Evolutionary conservation across 2,329 filamentous ascomycete species (phyloP).

Genomic region (Aspergillus neotritici): DNA sequence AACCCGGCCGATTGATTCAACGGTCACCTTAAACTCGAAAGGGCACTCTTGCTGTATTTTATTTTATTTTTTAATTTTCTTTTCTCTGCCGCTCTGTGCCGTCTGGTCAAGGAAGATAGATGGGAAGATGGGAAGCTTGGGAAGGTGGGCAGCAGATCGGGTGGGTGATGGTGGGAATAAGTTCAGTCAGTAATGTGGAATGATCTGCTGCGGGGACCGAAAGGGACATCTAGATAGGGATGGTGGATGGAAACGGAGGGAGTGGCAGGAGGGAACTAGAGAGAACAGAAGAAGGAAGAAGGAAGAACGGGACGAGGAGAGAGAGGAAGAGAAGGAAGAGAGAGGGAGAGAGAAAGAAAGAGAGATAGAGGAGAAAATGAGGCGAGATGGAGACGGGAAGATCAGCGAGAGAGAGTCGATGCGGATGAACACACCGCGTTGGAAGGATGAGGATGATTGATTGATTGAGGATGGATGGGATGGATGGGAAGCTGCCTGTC

Average conservation of each 20-base stretch:
- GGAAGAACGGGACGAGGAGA: conserved; percentile 4
- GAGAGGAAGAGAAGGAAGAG: conserved; percentile 4
- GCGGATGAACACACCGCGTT: too few species aligned
- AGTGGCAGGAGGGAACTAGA: background rate
- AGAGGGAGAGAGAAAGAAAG: conserved; percentile 6
- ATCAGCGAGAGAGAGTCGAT: conserved; percentile 5
- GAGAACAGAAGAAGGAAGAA: conserved; percentile 2
- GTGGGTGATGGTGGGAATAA: too few species aligned
- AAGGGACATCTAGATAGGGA: too few species aligned
- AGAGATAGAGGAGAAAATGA: too few species aligned
- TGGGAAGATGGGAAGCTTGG: background rate
- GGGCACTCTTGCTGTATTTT: too few species aligned
- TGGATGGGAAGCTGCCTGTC: background rate
- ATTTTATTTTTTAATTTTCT: too few species aligned
- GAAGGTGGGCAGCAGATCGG: background rate
- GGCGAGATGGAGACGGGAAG: too few species aligned
- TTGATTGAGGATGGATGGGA: conserved; percentile 2
- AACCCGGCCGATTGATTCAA: background rate
- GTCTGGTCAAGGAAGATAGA: background rate
- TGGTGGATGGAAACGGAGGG: too few species aligned
- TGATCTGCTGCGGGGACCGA: too few species aligned
- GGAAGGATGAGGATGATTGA: conserved; percentile 1
- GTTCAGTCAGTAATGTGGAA: too few species aligned
- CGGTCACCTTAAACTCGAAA: too few species aligned
- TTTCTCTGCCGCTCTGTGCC: too few species aligned